Evolutionary conservation across 768 basidiomycete species (phyloP).

Genomic region (Kwoniella mangroviensis): DNA sequence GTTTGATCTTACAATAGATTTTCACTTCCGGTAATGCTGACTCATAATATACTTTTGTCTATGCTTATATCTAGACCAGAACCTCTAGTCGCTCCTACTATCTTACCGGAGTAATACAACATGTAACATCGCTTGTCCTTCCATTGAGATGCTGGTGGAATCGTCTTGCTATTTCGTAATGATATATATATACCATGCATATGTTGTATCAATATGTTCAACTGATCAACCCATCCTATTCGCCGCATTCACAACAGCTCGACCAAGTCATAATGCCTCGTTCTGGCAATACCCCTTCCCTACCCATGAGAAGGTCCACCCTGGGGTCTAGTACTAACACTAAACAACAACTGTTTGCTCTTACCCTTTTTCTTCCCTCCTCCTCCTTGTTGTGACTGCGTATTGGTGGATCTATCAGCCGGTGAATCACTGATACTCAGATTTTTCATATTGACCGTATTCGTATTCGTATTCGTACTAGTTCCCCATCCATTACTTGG

Average conservation of each 20-base stretch:
- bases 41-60: neutral
- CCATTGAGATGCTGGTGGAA: neutral
- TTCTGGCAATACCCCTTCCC: neutral
- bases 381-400: slow-evolving; percentile 5
- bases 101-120: slow-evolving; percentile 46
- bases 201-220: neutral
- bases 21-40: neutral
- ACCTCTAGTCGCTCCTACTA: slow-evolving; percentile 56
- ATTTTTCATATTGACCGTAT: neutral
- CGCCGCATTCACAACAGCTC: too few species aligned
- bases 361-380: slow-evolving; percentile 55
- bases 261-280: too few species aligned
- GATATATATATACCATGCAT: neutral
- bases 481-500: slow-evolving; percentile 35
- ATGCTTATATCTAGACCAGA: slow-evolving; percentile 42
- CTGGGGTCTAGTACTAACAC: slow-evolving; percentile 47
- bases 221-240: neutral
- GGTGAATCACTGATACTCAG: slow-evolving; percentile 6
- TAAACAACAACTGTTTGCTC: slow-evolving; percentile 54
- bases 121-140: neutral
- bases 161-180: neutral
- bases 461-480: neutral
- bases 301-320: slow-evolving; percentile 14
- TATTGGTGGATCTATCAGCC: neutral
- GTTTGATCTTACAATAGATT: slow-evolving; percentile 6